Percentiles rank a stretch among this genome's conserved stretches.
Evolutionary conservation across 345 rosid genomes (phyloP).

Genomic region (Gossypium mustelinum): DNA sequence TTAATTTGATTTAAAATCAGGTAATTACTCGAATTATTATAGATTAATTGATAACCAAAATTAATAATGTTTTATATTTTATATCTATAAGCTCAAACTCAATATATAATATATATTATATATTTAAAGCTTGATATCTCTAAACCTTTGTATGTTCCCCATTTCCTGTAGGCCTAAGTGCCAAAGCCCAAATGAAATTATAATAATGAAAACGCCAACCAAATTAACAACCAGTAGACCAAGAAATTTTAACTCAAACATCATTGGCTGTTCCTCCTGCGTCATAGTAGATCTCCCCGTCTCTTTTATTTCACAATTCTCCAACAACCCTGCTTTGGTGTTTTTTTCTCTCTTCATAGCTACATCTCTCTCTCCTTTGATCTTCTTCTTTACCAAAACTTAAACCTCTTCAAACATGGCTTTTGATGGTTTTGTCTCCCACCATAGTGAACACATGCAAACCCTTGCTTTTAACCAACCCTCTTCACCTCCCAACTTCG

Average conservation of each 20-base stretch:
- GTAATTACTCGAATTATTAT: too few relatives aligned
- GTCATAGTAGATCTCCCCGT: neutral
- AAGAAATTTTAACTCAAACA: neutral
- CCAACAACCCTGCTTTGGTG: slow-evolving; percentile 4
- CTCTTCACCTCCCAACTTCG: neutral
- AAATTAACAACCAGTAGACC: slow-evolving; percentile 1
- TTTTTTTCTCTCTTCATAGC: neutral
- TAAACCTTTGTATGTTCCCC: too few relatives aligned
- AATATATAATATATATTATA: too few relatives aligned
- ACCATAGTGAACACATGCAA: neutral
- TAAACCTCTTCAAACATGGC: slow-evolving; percentile 1
- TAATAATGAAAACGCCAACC: neutral
- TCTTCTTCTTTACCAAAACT: slow-evolving; percentile 6
- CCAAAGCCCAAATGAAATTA: too few relatives aligned
- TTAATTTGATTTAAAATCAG: too few relatives aligned
- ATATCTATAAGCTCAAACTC: too few relatives aligned
- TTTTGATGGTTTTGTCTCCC: slow-evolving; percentile 5
- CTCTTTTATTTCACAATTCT: neutral
- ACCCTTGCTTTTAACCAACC: slow-evolving; percentile 6
- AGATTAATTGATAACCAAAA: too few relatives aligned
- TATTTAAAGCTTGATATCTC: too few relatives aligned
- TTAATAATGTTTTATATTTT: too few relatives aligned
- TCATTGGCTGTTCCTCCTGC: neutral
- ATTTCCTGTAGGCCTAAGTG: too few relatives aligned
- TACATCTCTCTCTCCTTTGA: neutral